Base-by-base conservation (phyloP, 257 asterid genomes). In the Fraxinus cuspidata region DNA sequence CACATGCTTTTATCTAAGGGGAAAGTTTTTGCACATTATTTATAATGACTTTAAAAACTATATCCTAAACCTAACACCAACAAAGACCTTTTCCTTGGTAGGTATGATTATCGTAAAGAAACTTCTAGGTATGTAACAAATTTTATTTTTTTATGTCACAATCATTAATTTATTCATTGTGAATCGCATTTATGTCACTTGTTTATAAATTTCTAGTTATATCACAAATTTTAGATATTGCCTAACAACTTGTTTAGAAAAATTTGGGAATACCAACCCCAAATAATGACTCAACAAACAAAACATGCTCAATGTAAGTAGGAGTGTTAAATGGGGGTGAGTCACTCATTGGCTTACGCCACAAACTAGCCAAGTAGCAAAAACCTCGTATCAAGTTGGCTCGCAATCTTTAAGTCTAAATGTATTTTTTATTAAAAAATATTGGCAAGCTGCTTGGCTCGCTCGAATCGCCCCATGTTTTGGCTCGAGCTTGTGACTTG, bases 141-240 rank as follows among this genome's bases (percentile, higher is more conserved):
- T 49, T 70, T n/a, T 32, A 11, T 27, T 2, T 21, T 27, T 2
- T 21, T 29, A 16, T 34, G 11, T 60, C 21, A n/a, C 3, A 2
- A 42, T 42, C 49, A 42, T 47, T 3, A 31, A 32, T 79, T 27
- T 56, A 7, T 67, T 68, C 72, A 72, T 76, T 75, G 5, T 60
- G 25, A 65, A 68, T 75, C 69, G 40, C 81, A 72, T 72, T 77
- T 75, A 9, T 73, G 79, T 80, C 63, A 73, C 75, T 77, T 32
- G 35, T 3, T 32, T 32, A 32, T 32, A 32, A 32, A 32, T 32
- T 32, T 32, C 35, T 4, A 32, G 0, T 4, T 32, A 32, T 32
- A 32, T 32, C 35, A 32, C 35, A 32, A 32, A 32, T 3, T 32
- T 32, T 64, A 31, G 86, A 80, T 80, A 44, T 83, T 60, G 32